A percentile compares a stretch with the other conserved stretches of the same genome.
phyloP scores from a whole-genome alignment of 257 asterid genomes.

The Craterostigma plantagineum region DNA sequence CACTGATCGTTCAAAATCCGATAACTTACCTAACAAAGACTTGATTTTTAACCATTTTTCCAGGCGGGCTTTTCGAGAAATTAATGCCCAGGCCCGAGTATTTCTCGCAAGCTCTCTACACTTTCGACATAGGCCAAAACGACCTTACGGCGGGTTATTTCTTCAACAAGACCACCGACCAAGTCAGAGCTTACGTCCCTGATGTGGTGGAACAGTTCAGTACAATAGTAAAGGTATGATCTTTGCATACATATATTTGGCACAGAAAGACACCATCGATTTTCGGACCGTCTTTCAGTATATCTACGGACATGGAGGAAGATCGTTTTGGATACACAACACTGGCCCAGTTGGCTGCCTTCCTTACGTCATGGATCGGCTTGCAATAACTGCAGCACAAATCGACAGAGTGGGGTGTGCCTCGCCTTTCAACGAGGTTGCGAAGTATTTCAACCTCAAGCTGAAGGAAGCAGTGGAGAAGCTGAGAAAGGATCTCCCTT shows the following conservation, averaged over 20 bases:
- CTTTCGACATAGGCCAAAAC: constrained; percentile 74
- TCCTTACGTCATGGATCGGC: constrained; percentile 54
- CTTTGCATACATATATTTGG: neutral
- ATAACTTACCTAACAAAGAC: too few species aligned
- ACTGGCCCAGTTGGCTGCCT: constrained; percentile 68
- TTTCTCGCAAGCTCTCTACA: constrained; percentile 41
- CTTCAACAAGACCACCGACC: constrained; percentile 37
- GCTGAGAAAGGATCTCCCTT: constrained; percentile 47
- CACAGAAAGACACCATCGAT: constrained; percentile 11
- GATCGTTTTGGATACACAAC: constrained; percentile 68
- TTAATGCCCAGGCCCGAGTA: constrained; percentile 28
- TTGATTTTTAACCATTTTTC: too few species aligned
- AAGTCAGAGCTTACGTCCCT: constrained; percentile 65
- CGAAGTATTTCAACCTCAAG: constrained; percentile 44
- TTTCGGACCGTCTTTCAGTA: too few species aligned
- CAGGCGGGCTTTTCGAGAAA: too few species aligned
- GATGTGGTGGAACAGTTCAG: constrained; percentile 39
- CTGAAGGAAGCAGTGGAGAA: constrained; percentile 20
- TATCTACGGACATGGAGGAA: constrained; percentile 38
- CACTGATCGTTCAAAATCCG: too few species aligned
- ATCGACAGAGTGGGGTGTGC: constrained; percentile 49
- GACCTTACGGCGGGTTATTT: constrained; percentile 69
- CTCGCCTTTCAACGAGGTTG: constrained; percentile 47
- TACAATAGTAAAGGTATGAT: constrained; percentile 28
- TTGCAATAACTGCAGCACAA: constrained; percentile 34